These are phyloP conservation scores for Geoglossum cookeanum DNA, from an alignment of 2,329 filamentous ascomycete genomes.

Conservation along the genomic window DNA sequence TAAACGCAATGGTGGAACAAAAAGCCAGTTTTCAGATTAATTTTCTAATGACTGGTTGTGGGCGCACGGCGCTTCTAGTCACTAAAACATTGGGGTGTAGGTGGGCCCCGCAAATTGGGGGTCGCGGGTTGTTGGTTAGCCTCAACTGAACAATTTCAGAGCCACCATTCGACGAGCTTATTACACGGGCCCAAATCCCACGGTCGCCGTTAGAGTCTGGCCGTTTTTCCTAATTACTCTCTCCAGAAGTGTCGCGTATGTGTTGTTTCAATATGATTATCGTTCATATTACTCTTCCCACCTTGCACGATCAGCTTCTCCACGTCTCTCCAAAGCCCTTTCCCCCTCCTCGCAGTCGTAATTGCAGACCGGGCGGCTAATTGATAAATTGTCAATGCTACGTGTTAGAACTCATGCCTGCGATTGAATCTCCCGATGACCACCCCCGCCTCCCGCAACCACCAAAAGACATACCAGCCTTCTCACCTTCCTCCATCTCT, in stretches of 20 bases:
- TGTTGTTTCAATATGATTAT: slow-evolving; percentile 19
- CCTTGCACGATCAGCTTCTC: slow-evolving; percentile 5
- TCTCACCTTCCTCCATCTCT: slow-evolving; percentile 59
- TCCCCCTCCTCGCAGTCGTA: no score
- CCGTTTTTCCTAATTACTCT: slow-evolving; percentile 21
- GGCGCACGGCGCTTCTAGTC: not conserved
- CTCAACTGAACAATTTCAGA: not conserved
- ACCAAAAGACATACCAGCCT: slow-evolving; percentile 44
- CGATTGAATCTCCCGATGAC: slow-evolving; percentile 21
- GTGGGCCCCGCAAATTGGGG: no score
- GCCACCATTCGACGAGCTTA: not conserved
- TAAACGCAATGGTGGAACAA: no score
- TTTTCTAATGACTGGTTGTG: not conserved
- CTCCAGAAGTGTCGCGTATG: slow-evolving; percentile 29
- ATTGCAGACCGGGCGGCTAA: not conserved
- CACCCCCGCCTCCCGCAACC: slow-evolving; percentile 28
- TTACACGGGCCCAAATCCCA: slow-evolving; percentile 3
- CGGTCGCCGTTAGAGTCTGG: slow-evolving; percentile 5
- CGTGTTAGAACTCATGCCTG: slow-evolving; percentile 3
- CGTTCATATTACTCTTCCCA: not conserved
- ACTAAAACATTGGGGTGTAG: not conserved
- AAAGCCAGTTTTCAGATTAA: no score
- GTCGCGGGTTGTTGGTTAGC: not conserved
- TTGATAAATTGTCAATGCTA: not conserved
- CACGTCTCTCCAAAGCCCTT: not conserved